Conservation (phyloP, 331 rosid species). For the Acacia concinna region DNA sequence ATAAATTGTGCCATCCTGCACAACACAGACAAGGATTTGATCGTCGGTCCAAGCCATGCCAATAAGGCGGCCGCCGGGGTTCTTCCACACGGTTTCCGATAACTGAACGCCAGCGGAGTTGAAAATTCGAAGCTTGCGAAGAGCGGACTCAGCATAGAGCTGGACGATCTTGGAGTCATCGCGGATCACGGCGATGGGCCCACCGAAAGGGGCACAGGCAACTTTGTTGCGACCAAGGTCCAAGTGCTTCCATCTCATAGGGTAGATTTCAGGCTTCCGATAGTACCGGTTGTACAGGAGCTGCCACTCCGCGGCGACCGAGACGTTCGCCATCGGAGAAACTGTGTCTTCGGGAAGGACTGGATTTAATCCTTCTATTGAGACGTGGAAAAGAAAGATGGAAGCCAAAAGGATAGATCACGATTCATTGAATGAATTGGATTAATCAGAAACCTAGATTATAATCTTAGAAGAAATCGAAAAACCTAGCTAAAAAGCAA, state of each 20-base stretch:
- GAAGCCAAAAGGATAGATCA: background rate
- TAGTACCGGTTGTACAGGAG: constrained; percentile 91
- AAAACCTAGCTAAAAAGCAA: background rate
- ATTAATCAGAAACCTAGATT: background rate
- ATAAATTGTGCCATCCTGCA: constrained; percentile 88
- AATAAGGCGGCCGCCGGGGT: constrained; percentile 79
- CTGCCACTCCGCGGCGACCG: constrained; percentile 99
- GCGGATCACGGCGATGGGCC: constrained; percentile 90
- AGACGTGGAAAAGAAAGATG: background rate
- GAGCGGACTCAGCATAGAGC: constrained; percentile 92
- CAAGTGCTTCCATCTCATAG: constrained; percentile 74
- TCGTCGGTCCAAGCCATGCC: constrained; percentile 90
- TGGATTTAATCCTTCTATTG: too few species aligned
- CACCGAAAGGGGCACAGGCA: constrained; percentile 91
- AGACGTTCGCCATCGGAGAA: constrained; percentile 72
- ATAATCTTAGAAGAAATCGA: background rate
- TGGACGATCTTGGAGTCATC: constrained; percentile 99
- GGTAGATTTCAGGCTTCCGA: constrained; percentile 83
- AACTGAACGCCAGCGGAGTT: constrained; percentile 65
- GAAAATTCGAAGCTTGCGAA: constrained; percentile 90
- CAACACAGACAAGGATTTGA: constrained; percentile 73
- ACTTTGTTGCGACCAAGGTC: constrained; percentile 88
- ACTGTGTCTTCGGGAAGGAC: background rate
- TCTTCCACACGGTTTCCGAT: constrained; percentile 81
- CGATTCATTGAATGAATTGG: background rate